Conservation (phyloP, 2,329 filamentous ascomycete species). For the Colletotrichum sp. region DNA sequence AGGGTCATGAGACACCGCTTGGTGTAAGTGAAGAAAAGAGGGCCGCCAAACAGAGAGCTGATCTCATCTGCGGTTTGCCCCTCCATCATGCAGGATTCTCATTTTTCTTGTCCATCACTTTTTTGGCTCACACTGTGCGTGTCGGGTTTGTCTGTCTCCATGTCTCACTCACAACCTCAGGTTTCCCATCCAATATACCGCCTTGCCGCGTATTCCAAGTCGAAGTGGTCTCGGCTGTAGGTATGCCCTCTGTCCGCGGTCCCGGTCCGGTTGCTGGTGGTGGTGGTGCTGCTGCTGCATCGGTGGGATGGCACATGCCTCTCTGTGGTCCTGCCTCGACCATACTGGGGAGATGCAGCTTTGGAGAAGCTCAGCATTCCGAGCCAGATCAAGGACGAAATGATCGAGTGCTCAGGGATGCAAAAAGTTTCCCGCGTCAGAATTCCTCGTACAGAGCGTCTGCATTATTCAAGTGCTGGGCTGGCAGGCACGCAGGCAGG, state of each 20-base stretch:
- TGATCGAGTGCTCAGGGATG: background rate
- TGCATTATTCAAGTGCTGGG: background rate
- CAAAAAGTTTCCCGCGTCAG: slow-evolving; percentile 1
- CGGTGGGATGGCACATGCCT: slow-evolving; percentile 10
- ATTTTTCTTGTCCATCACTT: background rate
- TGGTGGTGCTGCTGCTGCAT: background rate
- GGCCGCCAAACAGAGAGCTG: background rate
- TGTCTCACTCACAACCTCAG: background rate
- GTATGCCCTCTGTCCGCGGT: background rate
- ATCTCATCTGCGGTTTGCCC: background rate
- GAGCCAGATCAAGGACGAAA: background rate
- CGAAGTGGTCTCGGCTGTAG: background rate
- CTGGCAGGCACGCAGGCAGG: background rate
- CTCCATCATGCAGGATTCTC: background rate
- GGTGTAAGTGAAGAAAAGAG: background rate
- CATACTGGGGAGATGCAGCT: background rate
- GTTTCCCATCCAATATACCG: background rate
- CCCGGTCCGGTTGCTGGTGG: background rate
- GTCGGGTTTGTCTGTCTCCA: background rate
- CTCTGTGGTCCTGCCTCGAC: background rate
- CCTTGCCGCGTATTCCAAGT: background rate
- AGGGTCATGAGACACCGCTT: background rate
- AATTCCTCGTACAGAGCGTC: background rate
- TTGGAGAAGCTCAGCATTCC: background rate
- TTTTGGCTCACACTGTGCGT: slow-evolving; percentile 12